A percentile compares a stretch with the other conserved stretches of the same genome.
These are phyloP conservation scores for Friedmanniomyces endolithicus DNA, from an alignment of 495 filamentous ascomycete genomes.

Conservation along the genomic window DNA sequence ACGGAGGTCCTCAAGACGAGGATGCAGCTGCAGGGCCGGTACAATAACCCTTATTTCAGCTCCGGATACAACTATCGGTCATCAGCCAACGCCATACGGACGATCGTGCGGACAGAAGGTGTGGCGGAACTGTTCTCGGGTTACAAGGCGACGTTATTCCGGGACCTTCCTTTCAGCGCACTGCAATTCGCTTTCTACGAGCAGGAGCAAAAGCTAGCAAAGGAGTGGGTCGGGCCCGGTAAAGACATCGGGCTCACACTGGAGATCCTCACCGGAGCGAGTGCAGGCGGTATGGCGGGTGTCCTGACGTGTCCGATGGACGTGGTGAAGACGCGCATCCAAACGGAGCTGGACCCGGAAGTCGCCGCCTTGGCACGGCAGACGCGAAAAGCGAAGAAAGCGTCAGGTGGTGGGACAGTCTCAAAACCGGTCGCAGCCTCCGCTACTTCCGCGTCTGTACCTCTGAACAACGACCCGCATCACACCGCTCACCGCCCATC, in stretches of 20 bases:
- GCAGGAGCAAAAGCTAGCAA: conserved; percentile 73
- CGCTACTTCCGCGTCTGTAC: neutral
- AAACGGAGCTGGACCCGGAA: conserved; percentile 68
- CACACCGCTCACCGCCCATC: neutral
- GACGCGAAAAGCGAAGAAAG: conserved; percentile 10
- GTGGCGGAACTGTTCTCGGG: conserved; percentile 79
- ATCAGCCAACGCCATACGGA: conserved; percentile 64
- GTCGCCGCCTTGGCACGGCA: conserved; percentile 10
- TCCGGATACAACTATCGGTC: conserved; percentile 90
- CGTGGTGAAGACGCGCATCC: conserved; percentile 95
- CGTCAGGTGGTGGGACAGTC: neutral
- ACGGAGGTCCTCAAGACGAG: conserved; percentile 94
- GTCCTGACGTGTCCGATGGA: conserved; percentile 91
- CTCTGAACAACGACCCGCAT: neutral
- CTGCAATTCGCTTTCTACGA: conserved; percentile 98
- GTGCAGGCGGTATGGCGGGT: conserved; percentile 88
- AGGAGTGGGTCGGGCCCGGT: conserved; percentile 51
- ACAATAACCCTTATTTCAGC: conserved; percentile 82
- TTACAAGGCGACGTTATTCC: conserved; percentile 86
- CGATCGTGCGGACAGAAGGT: conserved; percentile 73
- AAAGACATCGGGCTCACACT: conserved; percentile 70
- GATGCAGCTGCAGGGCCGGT: conserved; percentile 83
- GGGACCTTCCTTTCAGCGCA: conserved; percentile 89
- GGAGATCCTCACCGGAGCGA: conserved; percentile 79
- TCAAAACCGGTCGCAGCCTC: neutral